Evolutionary conservation across 2,329 filamentous ascomycete species (phyloP).

Genomic region (Exophiala spinifera): DNA sequence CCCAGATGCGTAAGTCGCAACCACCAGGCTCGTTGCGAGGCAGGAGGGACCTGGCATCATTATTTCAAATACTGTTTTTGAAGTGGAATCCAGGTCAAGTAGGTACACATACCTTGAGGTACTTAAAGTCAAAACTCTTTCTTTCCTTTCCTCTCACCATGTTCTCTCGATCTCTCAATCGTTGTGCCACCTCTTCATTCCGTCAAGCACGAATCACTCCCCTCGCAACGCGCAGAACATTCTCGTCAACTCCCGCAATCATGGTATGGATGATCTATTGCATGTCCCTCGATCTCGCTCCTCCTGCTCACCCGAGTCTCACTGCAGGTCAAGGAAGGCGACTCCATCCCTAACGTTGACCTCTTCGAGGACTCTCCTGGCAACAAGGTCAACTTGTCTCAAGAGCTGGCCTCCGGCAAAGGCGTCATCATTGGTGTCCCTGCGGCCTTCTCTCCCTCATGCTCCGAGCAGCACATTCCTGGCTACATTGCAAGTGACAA

Average conservation of each 20-base stretch:
- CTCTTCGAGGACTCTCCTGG: conserved; percentile 83
- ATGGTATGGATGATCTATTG: conserved; percentile 22
- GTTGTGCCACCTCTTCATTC: conserved; percentile 13
- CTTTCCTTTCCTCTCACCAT: conserved; percentile 6
- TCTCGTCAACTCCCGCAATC: conserved; percentile 27
- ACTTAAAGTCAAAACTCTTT: not conserved
- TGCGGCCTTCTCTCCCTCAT: conserved; percentile 70
- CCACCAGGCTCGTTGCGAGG: too few relatives aligned
- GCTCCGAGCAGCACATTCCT: conserved; percentile 72
- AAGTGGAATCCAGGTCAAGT: too few relatives aligned
- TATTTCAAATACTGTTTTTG: conserved; percentile 15
- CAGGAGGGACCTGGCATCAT: not conserved
- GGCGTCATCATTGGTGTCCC: conserved; percentile 84
- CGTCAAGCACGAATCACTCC: conserved; percentile 5
- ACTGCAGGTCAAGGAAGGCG: conserved; percentile 70
- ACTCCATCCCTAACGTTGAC: conserved; percentile 72
- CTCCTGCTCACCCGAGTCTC: conserved; percentile 26
- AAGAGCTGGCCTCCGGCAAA: conserved; percentile 68
- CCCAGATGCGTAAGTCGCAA: too few relatives aligned
- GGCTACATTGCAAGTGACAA: conserved; percentile 72
- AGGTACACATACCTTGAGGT: too few relatives aligned
- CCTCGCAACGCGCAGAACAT: conserved; percentile 12
- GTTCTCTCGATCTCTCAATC: conserved; percentile 22
- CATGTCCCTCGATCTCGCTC: not conserved
- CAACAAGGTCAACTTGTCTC: conserved; percentile 83